These are phyloP conservation scores for Arabidopsis arenosa DNA, from an alignment of 345 rosid species.

Conservation along the genomic window DNA sequence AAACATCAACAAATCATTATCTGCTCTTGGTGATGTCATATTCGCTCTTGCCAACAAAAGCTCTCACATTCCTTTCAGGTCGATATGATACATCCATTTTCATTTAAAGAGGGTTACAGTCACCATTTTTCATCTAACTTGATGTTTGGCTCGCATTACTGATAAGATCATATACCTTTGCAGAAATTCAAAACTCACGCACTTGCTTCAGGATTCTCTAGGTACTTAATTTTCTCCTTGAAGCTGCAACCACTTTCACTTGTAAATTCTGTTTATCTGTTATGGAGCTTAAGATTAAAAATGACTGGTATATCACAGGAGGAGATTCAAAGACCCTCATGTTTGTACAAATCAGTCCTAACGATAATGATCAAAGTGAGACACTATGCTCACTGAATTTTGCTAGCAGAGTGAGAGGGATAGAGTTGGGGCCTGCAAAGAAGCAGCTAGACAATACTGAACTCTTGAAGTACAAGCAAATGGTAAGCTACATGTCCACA, in stretches of 20 bases:
- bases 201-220: constrained; percentile 94
- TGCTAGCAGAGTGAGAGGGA: constrained; percentile 95
- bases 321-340: constrained; percentile 97
- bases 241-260: not conserved
- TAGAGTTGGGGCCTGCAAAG: constrained; percentile 92
- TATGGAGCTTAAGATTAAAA: constrained; percentile 17
- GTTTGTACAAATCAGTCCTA: constrained; percentile 97
- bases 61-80: constrained; percentile 95
- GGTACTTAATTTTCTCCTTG: constrained; percentile 50
- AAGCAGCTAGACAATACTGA: constrained; percentile 82
- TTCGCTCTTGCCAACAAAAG: constrained; percentile 93
- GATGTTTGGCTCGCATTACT: constrained; percentile 19
- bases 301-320: constrained; percentile 55
- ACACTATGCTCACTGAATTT: constrained; percentile 92
- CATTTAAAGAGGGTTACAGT: not conserved
- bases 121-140: constrained; percentile 11
- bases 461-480: constrained; percentile 79
- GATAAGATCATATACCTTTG: constrained; percentile 20
- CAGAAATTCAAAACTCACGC: constrained; percentile 98
- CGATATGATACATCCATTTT: not conserved
- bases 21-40: constrained; percentile 98
- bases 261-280: not conserved
- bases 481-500: constrained; percentile 55
- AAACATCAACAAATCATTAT: constrained; percentile 89
- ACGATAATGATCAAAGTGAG: constrained; percentile 79